phyloP scores from a whole-genome alignment of 139 green algal genomes.

The Chlorella sp. region DNA sequence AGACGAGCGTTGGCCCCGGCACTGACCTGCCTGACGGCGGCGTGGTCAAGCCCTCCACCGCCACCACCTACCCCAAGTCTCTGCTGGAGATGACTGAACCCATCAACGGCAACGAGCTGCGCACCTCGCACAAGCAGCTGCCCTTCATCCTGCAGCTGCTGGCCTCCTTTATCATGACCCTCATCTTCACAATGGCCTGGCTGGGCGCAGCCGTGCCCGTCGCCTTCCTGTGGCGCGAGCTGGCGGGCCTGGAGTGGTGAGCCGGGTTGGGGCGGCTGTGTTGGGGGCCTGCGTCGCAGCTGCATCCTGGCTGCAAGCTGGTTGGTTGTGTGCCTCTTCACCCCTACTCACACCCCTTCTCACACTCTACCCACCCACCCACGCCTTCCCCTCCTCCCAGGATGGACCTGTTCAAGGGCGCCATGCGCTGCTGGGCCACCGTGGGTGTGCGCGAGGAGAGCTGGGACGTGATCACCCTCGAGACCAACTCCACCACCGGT shows the following conservation, averaged over 20 bases:
- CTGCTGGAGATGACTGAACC: not conserved
- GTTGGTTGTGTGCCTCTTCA: no score
- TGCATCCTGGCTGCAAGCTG: no score
- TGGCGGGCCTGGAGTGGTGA: not conserved
- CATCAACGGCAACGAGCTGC: not conserved
- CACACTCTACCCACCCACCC: not conserved
- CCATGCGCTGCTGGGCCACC: no score
- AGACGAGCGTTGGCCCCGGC: not conserved
- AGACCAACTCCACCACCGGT: no score
- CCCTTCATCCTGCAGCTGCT: not conserved
- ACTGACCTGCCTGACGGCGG: not conserved
- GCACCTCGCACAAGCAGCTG: not conserved
- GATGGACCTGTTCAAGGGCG: no score
- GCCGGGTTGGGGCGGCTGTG: not conserved
- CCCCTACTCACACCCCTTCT: not conserved
- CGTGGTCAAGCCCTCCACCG: not conserved
- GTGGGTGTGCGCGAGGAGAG: no score
- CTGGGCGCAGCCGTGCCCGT: not conserved
- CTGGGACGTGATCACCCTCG: no score
- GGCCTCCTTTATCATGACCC: not conserved
- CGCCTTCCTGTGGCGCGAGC: not conserved
- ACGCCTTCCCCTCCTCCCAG: no score
- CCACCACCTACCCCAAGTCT: not conserved
- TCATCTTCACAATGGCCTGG: not conserved
- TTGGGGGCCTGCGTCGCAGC: not conserved